A percentile compares a stretch with the other conserved stretches of the same genome.
phyloP scores from a whole-genome alignment of 2,329 filamentous ascomycete species.

The Trichophyton mentagrophytes region DNA sequence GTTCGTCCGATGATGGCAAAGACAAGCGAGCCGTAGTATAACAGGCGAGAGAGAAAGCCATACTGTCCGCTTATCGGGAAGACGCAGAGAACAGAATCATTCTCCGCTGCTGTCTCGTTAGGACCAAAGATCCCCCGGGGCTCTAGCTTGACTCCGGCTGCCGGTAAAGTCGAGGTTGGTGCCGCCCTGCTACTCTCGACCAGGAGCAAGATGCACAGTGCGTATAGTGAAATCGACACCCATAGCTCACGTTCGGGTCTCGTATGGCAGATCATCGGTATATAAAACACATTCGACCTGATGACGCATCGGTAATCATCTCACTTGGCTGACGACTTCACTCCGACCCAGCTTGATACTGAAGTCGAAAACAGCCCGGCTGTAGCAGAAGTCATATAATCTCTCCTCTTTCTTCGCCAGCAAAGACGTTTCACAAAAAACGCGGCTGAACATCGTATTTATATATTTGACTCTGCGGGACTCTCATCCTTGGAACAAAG shows the following conservation, averaged over 20 bases:
- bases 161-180: neutral
- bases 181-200: neutral
- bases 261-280: neutral
- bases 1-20: constrained; percentile 19
- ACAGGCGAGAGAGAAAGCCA: constrained; percentile 17
- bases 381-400: neutral
- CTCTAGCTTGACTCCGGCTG: neutral
- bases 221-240: neutral
- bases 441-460: neutral
- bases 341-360: too few relatives aligned
- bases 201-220: neutral
- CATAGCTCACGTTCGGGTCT: neutral
- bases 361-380: too few relatives aligned
- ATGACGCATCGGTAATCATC: neutral
- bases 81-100: constrained; percentile 13
- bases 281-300: neutral
- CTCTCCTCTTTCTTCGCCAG: neutral
- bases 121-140: constrained; percentile 7
- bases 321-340: neutral
- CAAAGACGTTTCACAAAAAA: neutral
- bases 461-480: neutral
- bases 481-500: neutral
- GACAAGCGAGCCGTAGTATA: constrained; percentile 20
- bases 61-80: constrained; percentile 19
- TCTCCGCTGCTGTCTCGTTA: constrained; percentile 6